A percentile compares a stretch with the other conserved stretches of the same genome.
Conservation (phyloP, 1,139 yeast species). For the Hyphopichia pseudoburtonii region DNA sequence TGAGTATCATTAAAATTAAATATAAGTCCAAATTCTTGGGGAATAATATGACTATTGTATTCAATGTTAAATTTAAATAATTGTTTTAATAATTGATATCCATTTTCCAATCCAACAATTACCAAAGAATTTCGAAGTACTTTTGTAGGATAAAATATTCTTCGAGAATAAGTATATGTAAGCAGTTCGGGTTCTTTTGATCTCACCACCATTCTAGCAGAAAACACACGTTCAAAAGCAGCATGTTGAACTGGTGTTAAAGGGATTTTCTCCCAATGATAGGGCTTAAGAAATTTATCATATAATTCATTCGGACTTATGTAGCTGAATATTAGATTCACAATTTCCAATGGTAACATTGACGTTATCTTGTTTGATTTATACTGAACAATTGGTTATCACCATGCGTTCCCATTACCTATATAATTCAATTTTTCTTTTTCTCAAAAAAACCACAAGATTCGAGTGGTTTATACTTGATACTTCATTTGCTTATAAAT, state of each 20-base stretch:
- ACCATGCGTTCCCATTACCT: too few species aligned
- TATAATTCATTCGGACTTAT: slow-evolving; percentile 12
- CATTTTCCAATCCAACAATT: slow-evolving; percentile 13
- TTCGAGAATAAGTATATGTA: slow-evolving; percentile 7
- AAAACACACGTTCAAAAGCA: slow-evolving; percentile 2
- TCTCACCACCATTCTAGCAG: neutral
- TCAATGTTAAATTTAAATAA: slow-evolving; percentile 8
- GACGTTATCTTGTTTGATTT: too few species aligned
- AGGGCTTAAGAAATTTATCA: slow-evolving; percentile 12
- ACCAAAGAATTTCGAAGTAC: slow-evolving; percentile 7
- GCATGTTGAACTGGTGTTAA: neutral
- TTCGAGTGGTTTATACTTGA: too few species aligned
- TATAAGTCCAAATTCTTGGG: slow-evolving; percentile 15
- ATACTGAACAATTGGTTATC: too few species aligned
- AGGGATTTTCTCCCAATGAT: neutral
- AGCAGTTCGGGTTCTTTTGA: neutral
- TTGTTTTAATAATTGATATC: slow-evolving; percentile 12
- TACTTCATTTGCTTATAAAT: too few species aligned
- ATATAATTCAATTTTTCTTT: too few species aligned
- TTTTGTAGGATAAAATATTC: slow-evolving; percentile 10
- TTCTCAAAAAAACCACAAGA: too few species aligned
- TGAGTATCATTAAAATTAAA: slow-evolving; percentile 7
- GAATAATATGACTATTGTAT: slow-evolving; percentile 10
- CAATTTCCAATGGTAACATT: slow-evolving; percentile 13
- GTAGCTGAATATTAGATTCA: slow-evolving; percentile 10